Evolutionary conservation across 2,329 filamentous ascomycete species (phyloP).

Genomic region (Colletotrichum sp.): DNA sequence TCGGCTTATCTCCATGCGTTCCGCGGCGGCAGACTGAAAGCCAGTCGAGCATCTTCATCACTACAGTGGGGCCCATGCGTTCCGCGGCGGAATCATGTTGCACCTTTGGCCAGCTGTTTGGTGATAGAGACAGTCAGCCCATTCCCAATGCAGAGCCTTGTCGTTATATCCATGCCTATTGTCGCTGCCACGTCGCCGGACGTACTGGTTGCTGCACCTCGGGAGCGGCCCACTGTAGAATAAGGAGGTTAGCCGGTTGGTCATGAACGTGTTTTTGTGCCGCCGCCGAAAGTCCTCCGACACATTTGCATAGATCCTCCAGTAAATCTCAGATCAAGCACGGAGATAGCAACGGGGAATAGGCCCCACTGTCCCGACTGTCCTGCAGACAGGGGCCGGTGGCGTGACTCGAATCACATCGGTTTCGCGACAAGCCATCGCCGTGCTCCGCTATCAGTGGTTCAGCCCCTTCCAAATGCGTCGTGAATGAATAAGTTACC

Average conservation of each 20-base stretch:
- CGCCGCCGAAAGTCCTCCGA: background rate
- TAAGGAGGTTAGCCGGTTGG: background rate
- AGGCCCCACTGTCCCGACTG: background rate
- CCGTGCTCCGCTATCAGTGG: slow-evolving; percentile 3
- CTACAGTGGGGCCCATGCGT: background rate
- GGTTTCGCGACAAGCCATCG: background rate
- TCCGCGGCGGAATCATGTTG: background rate
- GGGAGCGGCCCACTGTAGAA: background rate
- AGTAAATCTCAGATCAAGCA: slow-evolving; percentile 1
- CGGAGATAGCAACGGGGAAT: slow-evolving; percentile 1
- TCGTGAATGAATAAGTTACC: background rate
- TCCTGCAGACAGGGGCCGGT: slow-evolving; percentile 9
- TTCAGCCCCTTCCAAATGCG: background rate
- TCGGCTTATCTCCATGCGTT: background rate
- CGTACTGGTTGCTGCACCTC: background rate
- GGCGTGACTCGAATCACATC: slow-evolving; percentile 4
- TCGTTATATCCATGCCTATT: background rate
- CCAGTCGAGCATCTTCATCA: background rate
- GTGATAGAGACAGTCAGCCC: background rate
- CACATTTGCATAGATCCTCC: background rate
- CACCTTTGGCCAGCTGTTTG: background rate
- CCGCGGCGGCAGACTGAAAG: background rate
- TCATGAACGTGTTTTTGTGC: background rate
- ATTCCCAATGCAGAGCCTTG: background rate
- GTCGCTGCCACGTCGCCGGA: background rate